Evolutionary conservation across 78 protist species (phyloP), one percentile per base, ranked within the genome.

Genomic region (Dictyostelium brefeldianum): DNA sequence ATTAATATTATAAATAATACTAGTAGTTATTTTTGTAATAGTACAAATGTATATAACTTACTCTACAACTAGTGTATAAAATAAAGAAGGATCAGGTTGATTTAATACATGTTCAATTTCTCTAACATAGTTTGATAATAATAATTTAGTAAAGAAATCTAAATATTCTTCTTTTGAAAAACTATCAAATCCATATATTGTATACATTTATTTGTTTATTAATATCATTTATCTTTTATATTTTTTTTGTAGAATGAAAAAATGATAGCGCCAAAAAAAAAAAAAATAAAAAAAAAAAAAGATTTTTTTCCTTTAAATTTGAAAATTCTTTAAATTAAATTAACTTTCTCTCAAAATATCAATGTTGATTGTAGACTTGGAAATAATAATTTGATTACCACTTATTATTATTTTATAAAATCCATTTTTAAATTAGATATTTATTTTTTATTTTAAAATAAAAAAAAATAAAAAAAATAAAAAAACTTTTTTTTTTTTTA

Each of bases 11-110:
- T 20, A 53, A 15, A 25, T 36, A 64, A 46, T 50, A 36, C 43
- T 36, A 36, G 5, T 36, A 4, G 22, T 31, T 11, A 29, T 4
- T 22, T 75, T 22, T 75, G 46, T n/a, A 15, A n/a, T 47, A 0
- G n/a, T n/a, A n/a, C n/a, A n/a, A n/a, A n/a, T n/a, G n/a, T 11
- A 18, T 64, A 11, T 8, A 77, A 87, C 93, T 43, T 77, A 87
- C 93, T 87, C 93, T 20, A 87, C 93, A 0, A 25, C 47, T 77
- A 87, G 48, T 31, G 80, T 64, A 77, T 87, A 64, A 77, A 41
- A 87, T 27, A 50, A 25, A 7, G 93, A 64, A 15, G 71, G 79
- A 78, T 87, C 93, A 8, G 81, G 78, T 29, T 77, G 22, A 48
- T 36, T 11, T 9, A 87, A 15, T 4, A 87, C 56, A 9, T 25